These are phyloP conservation scores for Xylariaceae sp. DNA, from an alignment of 2,329 filamentous ascomycete genomes.

Conservation along the genomic window DNA sequence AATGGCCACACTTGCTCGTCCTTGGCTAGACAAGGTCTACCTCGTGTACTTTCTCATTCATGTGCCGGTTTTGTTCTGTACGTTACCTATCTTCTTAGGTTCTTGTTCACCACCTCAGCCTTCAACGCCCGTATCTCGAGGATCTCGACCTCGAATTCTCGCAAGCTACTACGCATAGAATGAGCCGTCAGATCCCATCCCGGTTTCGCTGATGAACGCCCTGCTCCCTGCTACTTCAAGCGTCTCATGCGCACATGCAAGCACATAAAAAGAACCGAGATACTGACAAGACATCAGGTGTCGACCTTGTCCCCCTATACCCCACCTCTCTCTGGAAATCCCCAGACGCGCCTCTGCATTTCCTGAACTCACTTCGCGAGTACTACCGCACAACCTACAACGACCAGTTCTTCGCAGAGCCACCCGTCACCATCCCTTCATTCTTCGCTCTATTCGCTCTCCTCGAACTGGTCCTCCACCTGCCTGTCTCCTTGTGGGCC, in stretches of 20 bases:
- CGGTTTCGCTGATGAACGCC: too few relatives aligned
- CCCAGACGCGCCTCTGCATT: slow-evolving; percentile 41
- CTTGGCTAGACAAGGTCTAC: slow-evolving; percentile 26
- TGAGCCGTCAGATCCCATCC: too few relatives aligned
- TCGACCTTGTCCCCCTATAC: slow-evolving; percentile 52
- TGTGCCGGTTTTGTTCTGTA: slow-evolving; percentile 29
- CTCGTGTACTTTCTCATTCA: slow-evolving; percentile 30
- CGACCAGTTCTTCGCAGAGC: slow-evolving; percentile 47
- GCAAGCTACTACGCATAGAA: too few relatives aligned
- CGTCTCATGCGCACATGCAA: too few relatives aligned
- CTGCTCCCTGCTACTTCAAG: too few relatives aligned
- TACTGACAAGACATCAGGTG: slow-evolving; percentile 31
- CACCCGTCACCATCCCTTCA: slow-evolving; percentile 30
- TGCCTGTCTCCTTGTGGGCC: slow-evolving; percentile 48
- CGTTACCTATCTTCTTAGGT: slow-evolving; percentile 3
- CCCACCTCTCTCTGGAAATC: slow-evolving; percentile 41
- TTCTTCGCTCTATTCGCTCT: slow-evolving; percentile 50
- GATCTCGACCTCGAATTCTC: too few relatives aligned
- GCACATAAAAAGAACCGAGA: too few relatives aligned
- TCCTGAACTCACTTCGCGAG: slow-evolving; percentile 39
- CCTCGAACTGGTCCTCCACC: slow-evolving; percentile 45
- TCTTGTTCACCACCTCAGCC: neutral
- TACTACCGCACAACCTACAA: slow-evolving; percentile 45
- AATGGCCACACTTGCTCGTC: too few relatives aligned
- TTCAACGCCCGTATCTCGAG: too few relatives aligned